A percentile compares a stretch with the other conserved stretches of the same genome.
phyloP scores from a whole-genome alignment of 768 basidiomycete species.

The Daedaleopsis sinensis region DNA sequence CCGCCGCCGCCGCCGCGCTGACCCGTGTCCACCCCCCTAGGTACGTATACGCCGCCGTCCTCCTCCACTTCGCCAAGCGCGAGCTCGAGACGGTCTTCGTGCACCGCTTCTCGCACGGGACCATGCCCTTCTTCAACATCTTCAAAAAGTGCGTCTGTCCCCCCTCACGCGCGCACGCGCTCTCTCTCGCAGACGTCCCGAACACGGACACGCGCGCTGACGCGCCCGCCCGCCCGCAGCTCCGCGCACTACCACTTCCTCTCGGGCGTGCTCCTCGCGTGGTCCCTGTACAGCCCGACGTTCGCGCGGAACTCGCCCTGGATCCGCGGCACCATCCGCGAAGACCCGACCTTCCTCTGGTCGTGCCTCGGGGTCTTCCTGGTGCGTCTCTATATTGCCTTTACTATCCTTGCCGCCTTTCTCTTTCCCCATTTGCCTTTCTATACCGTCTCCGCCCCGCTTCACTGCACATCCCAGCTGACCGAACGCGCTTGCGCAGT shows the following conservation, averaged over 20 bases:
- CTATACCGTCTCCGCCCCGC: background rate
- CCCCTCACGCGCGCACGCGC: too few species aligned
- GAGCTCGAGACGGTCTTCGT: constrained; percentile 92
- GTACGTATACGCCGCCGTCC: constrained; percentile 71
- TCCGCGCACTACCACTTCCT: constrained; percentile 89
- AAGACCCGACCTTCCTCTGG: constrained; percentile 69
- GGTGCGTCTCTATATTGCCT: too few species aligned
- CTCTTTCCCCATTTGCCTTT: too few species aligned
- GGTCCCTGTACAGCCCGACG: constrained; percentile 79
- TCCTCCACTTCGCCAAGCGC: constrained; percentile 90
- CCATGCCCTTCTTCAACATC: constrained; percentile 86
- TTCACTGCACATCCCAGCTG: background rate
- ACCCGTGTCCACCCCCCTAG: constrained; percentile 33
- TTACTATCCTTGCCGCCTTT: too few species aligned
- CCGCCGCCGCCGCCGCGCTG: background rate
- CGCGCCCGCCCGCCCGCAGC: constrained; percentile 46
- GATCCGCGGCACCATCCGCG: constrained; percentile 62
- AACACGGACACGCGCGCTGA: constrained; percentile 1
- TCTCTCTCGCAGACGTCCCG: background rate
- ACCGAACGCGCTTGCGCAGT: constrained; percentile 45
- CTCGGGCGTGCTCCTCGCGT: constrained; percentile 77
- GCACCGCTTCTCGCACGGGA: constrained; percentile 93
- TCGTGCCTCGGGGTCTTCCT: constrained; percentile 69
- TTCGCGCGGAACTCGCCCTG: constrained; percentile 69
- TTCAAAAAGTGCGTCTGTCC: constrained; percentile 89